Conservation (phyloP, 2,329 filamentous ascomycete genomes). For the Pseudocercospora ulei region DNA sequence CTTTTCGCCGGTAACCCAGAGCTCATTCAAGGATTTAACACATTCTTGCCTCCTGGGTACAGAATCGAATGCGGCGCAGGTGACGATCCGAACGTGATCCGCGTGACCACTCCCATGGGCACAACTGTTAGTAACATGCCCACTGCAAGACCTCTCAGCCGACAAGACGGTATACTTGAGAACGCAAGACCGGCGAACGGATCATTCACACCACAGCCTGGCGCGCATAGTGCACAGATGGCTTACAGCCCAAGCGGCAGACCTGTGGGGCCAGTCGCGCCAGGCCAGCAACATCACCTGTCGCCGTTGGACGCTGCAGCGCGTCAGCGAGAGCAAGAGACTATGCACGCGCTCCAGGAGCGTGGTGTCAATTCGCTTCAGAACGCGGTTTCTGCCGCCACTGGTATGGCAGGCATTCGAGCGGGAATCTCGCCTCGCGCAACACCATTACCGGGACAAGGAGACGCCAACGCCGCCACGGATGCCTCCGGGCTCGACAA, state of each 20-base stretch:
- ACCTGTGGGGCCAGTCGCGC: slow-evolving; percentile 37
- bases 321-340: slow-evolving; percentile 29
- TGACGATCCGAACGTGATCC: slow-evolving; percentile 88
- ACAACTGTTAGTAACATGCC: slow-evolving; percentile 86
- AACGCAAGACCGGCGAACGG: slow-evolving; percentile 29
- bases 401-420: slow-evolving; percentile 42
- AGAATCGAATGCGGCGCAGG: slow-evolving; percentile 91
- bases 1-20: slow-evolving; percentile 90
- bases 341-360: slow-evolving; percentile 53
- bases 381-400: slow-evolving; percentile 52
- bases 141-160: slow-evolving; percentile 39
- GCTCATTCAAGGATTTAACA: slow-evolving; percentile 90
- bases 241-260: slow-evolving; percentile 41
- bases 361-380: slow-evolving; percentile 57
- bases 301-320: slow-evolving; percentile 27
- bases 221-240: slow-evolving; percentile 33
- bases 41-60: slow-evolving; percentile 87
- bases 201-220: slow-evolving; percentile 37
- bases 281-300: slow-evolving; percentile 24
- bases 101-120: slow-evolving; percentile 95
- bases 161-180: slow-evolving; percentile 23
- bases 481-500: slow-evolving; percentile 55
- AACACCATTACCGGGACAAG: slow-evolving; percentile 47
- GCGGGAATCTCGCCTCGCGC: slow-evolving; percentile 45
- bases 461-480: slow-evolving; percentile 46